phyloP scores from a whole-genome alignment of 768 basidiomycete genomes.

The Panus rudis region DNA sequence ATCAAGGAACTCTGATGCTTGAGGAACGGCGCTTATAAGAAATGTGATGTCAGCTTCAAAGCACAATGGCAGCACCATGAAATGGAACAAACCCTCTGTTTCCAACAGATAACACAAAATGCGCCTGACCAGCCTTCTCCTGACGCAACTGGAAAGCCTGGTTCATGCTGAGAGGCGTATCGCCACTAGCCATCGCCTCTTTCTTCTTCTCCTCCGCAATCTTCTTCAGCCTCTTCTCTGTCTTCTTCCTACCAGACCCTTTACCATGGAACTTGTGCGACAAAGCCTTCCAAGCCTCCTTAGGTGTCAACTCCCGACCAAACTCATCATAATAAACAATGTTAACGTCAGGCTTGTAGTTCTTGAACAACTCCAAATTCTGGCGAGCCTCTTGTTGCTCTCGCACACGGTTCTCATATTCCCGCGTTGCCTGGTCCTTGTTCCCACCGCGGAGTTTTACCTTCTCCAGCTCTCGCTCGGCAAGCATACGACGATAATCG shows the following conservation, averaged over 20 bases:
- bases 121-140: constrained; percentile 91
- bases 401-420: constrained; percentile 87
- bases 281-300: constrained; percentile 98
- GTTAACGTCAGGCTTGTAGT: constrained; percentile 95
- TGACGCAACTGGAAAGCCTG: constrained; percentile 89
- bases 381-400: constrained; percentile 89
- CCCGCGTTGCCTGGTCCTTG: constrained; percentile 90
- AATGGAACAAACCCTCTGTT: constrained; percentile 70
- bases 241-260: constrained; percentile 94
- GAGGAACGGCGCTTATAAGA: constrained; percentile 70
- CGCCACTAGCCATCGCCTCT: constrained; percentile 88
- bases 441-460: constrained; percentile 69
- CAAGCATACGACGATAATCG: constrained; percentile 67
- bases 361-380: constrained; percentile 74
- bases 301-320: constrained; percentile 78
- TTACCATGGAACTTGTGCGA: constrained; percentile 99
- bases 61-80: not conserved
- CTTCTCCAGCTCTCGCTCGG: constrained; percentile 76
- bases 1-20: constrained; percentile 74
- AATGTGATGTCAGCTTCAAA: constrained; percentile 11
- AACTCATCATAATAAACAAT: constrained; percentile 97
- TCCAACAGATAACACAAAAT: constrained; percentile 92
- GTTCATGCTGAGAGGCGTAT: constrained; percentile 94
- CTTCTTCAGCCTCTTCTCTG: constrained; percentile 92
- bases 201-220: constrained; percentile 97